A percentile compares a stretch with the other conserved stretches of the same genome.
Evolutionary conservation across 306 rosid genomes (phyloP).

Genomic region (Pueraria montana): DNA sequence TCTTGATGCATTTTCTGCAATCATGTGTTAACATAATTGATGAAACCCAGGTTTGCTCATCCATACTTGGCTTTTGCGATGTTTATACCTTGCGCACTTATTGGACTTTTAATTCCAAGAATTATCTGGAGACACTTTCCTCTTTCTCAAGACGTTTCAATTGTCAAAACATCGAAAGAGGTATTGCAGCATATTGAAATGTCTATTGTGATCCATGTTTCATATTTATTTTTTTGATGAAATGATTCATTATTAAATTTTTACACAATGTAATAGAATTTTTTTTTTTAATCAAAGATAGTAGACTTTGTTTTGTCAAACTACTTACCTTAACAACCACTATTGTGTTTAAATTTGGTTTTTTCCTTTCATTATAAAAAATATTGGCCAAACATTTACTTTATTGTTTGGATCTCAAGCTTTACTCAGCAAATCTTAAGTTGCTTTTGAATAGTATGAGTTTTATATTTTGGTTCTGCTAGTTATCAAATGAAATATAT

Average conservation of each 20-base stretch:
- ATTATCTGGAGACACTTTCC: constrained; percentile 71
- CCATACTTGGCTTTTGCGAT: constrained; percentile 93
- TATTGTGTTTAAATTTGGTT: constrained; percentile 3
- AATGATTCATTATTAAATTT: constrained; percentile 5
- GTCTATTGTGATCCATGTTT: constrained; percentile 3
- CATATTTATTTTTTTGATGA: background rate
- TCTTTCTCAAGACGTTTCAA: constrained; percentile 71
- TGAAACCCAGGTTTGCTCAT: constrained; percentile 83
- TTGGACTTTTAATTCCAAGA: constrained; percentile 89
- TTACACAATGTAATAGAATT: constrained; percentile 9
- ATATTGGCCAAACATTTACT: background rate
- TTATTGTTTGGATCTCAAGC: constrained; percentile 29
- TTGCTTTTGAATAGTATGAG: constrained; percentile 14
- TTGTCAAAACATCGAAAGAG: constrained; percentile 71
- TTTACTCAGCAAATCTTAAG: constrained; percentile 26
- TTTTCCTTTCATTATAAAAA: constrained; percentile 26
- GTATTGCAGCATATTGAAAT: constrained; percentile 56
- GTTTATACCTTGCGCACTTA: constrained; percentile 85
- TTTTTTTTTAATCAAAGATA: background rate
- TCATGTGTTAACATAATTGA: constrained; percentile 48
- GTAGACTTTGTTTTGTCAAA: constrained; percentile 6
- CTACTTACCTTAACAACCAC: background rate
- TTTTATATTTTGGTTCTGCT: constrained; percentile 9
- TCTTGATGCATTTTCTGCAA: constrained; percentile 42
- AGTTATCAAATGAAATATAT: constrained; percentile 18